Evolutionary conservation across 129 eudicot genomes (phyloP), one percentile per base, ranked within the genome.

Genomic region (Flaveria brownii): DNA sequence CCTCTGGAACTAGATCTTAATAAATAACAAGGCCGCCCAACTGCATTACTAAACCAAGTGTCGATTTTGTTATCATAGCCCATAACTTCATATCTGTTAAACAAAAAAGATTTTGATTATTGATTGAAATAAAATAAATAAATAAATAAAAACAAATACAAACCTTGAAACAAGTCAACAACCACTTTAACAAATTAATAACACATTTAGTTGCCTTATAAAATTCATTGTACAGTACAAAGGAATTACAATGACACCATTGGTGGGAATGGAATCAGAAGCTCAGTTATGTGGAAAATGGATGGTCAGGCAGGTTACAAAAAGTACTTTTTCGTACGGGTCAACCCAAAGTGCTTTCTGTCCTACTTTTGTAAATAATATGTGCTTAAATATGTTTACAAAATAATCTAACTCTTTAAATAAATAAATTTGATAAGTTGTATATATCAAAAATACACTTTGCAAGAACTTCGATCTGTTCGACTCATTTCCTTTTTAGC

Each of bases 1-100:
- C 39, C 56, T 47, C 70, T 71, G 23, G 85, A 70, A 68, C 80
- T 84, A 60, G 83, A 85, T 74, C 85, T 87, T 60, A 91, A 81
- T 30, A 94, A 83, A 56, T 83, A 84, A 86, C 98, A 94, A 79
- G 93, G 90, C 70, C 91, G 97, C 28, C 91, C 96, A 74, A 94
- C 69, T 13, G 98, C 97, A 39, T 84, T 86, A 81, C 96, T 87
- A 69, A 94, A 94, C 98, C 98, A 94, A 42, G 57, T 65, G 52
- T 91, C 92, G 28, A 94, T 75, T 66, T 87, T 87, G 66, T 88
- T 77, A 17, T 72, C 75, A 80, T 86, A 94, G 43, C 83, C 87
- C 68, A 68, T 71, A 55, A 89, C 97, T 84, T 87, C 89, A 71
- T 88, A 94, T 78, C 98, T 94, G 78, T 68, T 10, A 61, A 78